Base-by-base conservation (phyloP, 495 filamentous ascomycete species). In the Filosporella fistucella region DNA sequence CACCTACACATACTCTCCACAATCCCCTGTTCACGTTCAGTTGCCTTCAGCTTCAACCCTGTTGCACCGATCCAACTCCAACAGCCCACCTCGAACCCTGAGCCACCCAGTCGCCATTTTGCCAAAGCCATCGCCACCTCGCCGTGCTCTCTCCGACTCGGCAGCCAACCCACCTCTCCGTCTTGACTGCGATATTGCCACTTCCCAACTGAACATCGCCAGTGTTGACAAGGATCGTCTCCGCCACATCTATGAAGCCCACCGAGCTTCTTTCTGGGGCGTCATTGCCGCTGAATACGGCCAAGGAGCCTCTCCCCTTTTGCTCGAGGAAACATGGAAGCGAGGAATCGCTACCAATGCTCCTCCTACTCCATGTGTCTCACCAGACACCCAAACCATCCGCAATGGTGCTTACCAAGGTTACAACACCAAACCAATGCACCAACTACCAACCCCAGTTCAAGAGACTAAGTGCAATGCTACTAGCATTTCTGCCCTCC, bases 251-350 rank as follows among this genome's bases (percentile, higher is more conserved):
- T 88, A 90, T 61, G 77, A 81, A 43, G 69, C 75, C 11, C 83
- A 87, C 56, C 77, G 84, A 25, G 67, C 74, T 26, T 76, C 77
- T 11, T 90, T 91, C 63, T 91, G 86, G 86, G 71, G 71, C 36
- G 72, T 72, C 32, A 75, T 91, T 28, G 85, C 86, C 17, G 64
- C 73, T 26, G 81, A 85, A 42, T 91, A 91, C 49, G 85, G 85
- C 40, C 55, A 64, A 3, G 76, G 78, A 32, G 71, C 82, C 4
- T 80, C 79, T 35, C 79, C 82, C 10, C 68, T 75, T 17, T 68
- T 79, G 13, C 70, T 89, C 13, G 85, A 88, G 61, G 76, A 82
- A 51, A 77, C 81, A 7, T 89, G 85, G 85, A 74, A 76, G 51
- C 65, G 71, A n/a, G 70, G 49, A 34, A 54, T 54, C 35, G 53